Base-by-base conservation (phyloP, 148 eudicot species). In the Camellia sinensis region DNA sequence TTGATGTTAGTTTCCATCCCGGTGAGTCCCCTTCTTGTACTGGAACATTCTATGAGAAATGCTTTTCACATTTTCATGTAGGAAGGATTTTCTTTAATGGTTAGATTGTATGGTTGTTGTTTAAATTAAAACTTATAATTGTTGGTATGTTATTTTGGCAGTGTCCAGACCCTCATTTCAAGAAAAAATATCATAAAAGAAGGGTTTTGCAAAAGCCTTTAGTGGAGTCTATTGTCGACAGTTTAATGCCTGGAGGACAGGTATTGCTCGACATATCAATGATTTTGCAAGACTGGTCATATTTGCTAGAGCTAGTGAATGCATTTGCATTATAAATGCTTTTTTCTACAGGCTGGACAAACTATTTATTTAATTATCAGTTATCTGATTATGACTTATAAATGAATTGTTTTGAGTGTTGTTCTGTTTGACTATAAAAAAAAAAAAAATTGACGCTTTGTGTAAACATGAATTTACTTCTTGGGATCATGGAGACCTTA, bases 101-200 rank as follows among this genome's bases (percentile, higher is more conserved):
- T 5, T 3, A 53, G n/a, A n/a, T n/a, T 40, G n/a, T n/a, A 3
- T 15, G 13, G 52, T 45, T 80, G 72, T 45, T 77, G 17, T 54
- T 64, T 54, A n/a, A n/a, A n/a, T n/a, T n/a, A 73, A 13, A 57
- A 43, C n/a, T 63, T 54, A 67, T 68, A 5, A 2, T 11, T 54
- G 41, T 61, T 76, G 41, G 3, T 83, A 29, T 78, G 43, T 61
- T 61, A 74, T 50, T 15, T 57, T 91, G n/a, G 81, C 91, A 96
- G 99, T 96, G 98, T 78, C 99, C 99, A 59, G 99, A 96, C 85
- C 99, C 99, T 21, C 90, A 92, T 84, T 96, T 96, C 81, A 96
- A 94, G 92, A 91, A 87, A 82, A 96, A 75, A 82, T 88, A 96
- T 83, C 93, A 87, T 74, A 96, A 91, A 85, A 89, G 99, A 90